phyloP scores from a whole-genome alignment of 805 yeast species.

The Sungouiozyma ichnusensis region DNA sequence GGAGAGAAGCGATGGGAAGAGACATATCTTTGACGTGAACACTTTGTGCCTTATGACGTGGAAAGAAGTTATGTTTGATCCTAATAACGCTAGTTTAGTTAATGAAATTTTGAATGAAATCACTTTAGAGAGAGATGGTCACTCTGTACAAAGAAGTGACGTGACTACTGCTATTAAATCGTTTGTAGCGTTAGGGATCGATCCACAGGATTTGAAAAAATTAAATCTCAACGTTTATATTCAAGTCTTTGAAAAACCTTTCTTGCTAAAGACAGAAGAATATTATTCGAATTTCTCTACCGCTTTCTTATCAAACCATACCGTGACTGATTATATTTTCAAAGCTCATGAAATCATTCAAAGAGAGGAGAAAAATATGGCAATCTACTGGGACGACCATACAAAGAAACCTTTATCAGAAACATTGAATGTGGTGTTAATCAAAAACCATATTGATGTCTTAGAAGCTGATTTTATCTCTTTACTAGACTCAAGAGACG shows the following conservation, averaged over 20 bases:
- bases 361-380: slow-evolving; percentile 74
- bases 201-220: slow-evolving; percentile 78
- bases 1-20: slow-evolving; percentile 86
- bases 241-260: slow-evolving; percentile 66
- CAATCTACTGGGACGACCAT: slow-evolving; percentile 73
- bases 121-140: slow-evolving; percentile 68
- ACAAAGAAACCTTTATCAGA: slow-evolving; percentile 70
- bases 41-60: slow-evolving; percentile 81
- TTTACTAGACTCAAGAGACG: slow-evolving; percentile 51
- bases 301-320: slow-evolving; percentile 55
- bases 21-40: slow-evolving; percentile 83
- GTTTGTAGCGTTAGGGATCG: slow-evolving; percentile 82
- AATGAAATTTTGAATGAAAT: slow-evolving; percentile 67
- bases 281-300: slow-evolving; percentile 48
- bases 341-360: slow-evolving; percentile 74
- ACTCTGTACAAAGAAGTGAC: slow-evolving; percentile 53
- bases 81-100: slow-evolving; percentile 50
- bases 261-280: slow-evolving; percentile 56
- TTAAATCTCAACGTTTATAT: slow-evolving; percentile 74
- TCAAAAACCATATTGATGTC: slow-evolving; percentile 64
- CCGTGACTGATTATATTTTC: slow-evolving; percentile 82
- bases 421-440: slow-evolving; percentile 63
- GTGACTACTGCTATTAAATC: slow-evolving; percentile 73
- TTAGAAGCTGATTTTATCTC: slow-evolving; percentile 68
- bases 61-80: slow-evolving; percentile 72